These are phyloP conservation scores for Phytophthora pisi DNA, from an alignment of 352 stramenopile species.

Conservation along the genomic window DNA sequence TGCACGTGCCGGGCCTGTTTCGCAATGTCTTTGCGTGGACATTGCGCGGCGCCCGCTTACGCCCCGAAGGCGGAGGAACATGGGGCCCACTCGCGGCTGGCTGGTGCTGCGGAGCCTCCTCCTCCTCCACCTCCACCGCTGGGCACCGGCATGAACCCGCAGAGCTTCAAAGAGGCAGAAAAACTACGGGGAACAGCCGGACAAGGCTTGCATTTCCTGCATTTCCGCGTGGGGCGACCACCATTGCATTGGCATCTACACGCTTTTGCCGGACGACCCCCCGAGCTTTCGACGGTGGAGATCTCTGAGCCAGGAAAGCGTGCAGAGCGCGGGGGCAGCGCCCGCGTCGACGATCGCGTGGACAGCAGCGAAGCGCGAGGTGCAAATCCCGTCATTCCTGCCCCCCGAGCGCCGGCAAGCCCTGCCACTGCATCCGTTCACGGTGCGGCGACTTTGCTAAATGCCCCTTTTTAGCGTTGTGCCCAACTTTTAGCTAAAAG, in stretches of 20 bases:
- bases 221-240: too few relatives aligned
- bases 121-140: too few relatives aligned
- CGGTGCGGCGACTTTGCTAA: background rate
- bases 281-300: slow-evolving; percentile 18
- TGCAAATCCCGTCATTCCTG: slow-evolving; percentile 35
- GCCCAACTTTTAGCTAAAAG: background rate
- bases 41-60: slow-evolving; percentile 31
- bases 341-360: slow-evolving; percentile 24
- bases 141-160: background rate
- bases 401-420: background rate
- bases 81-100: background rate
- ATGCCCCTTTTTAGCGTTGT: background rate
- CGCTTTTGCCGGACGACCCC: background rate
- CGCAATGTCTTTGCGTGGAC: slow-evolving; percentile 20
- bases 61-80: slow-evolving; percentile 13
- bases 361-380: slow-evolving; percentile 14
- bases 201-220: slow-evolving; percentile 24
- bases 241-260: background rate
- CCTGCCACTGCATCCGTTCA: slow-evolving; percentile 12
- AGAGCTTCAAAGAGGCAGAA: slow-evolving; percentile 4
- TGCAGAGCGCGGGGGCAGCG: slow-evolving; percentile 9
- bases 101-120: slow-evolving; percentile 5
- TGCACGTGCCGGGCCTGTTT: slow-evolving; percentile 23
- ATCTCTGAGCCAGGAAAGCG: slow-evolving; percentile 34
- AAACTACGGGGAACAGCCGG: slow-evolving; percentile 6